These are phyloP conservation scores for Halteria grandinella DNA, from an alignment of 73 alveolate species.

Conservation along the genomic window DNA sequence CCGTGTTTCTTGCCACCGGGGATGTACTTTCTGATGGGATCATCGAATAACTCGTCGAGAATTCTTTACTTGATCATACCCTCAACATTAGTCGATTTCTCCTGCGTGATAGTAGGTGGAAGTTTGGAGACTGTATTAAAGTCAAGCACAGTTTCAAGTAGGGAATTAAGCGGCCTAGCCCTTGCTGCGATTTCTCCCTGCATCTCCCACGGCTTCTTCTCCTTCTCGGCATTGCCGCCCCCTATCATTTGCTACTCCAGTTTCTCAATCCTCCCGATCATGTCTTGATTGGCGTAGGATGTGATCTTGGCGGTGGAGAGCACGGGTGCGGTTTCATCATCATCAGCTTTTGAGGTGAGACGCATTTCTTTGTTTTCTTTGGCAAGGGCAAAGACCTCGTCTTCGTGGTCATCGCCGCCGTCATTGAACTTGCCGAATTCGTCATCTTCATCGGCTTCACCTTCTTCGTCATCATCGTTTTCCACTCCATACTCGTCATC, in stretches of 20 bases:
- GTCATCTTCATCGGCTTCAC: conserved; percentile 18
- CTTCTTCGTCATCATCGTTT: conserved; percentile 30
- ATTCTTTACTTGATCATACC: conserved; percentile 67
- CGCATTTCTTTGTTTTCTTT: conserved; percentile 10
- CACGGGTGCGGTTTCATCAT: conserved; percentile 14
- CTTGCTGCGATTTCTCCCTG: conserved; percentile 64
- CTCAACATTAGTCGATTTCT: conserved; percentile 55
- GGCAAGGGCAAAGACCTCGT: conserved; percentile 17
- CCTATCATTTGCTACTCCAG: conserved; percentile 66
- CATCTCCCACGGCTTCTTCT: conserved; percentile 67
- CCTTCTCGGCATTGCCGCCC: no score
- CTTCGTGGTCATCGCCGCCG: background rate
- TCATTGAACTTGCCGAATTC: conserved; percentile 23
- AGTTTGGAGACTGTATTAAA: conserved; percentile 58
- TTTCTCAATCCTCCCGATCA: conserved; percentile 23
- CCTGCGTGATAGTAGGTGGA: conserved; percentile 62
- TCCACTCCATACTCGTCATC: conserved; percentile 40
- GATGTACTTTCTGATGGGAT: conserved; percentile 58
- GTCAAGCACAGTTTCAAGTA: conserved; percentile 64
- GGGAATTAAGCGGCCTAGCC: conserved; percentile 64
- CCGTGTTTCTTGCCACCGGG: conserved; percentile 32
- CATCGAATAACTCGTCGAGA: conserved; percentile 73
- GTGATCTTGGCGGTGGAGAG: no score
- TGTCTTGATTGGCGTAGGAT: conserved; percentile 48
- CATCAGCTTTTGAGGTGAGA: background rate